A percentile compares a stretch with the other conserved stretches of the same genome.
phyloP scores from a whole-genome alignment of 768 basidiomycete species.

The Suillus ampliporus region DNA sequence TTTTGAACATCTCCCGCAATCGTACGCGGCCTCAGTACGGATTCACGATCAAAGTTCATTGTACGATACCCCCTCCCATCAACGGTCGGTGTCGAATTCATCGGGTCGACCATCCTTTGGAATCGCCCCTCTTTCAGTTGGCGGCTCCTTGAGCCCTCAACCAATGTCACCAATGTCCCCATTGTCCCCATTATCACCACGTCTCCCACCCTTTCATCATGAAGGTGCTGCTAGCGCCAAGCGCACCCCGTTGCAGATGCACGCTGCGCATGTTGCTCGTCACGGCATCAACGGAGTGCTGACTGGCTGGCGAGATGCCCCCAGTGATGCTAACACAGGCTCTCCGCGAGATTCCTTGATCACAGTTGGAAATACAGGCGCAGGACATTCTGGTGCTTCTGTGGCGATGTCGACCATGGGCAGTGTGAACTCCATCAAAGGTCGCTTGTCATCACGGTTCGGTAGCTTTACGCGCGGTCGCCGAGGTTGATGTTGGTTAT shows the following conservation, averaged over 20 bases:
- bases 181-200: slow-evolving; percentile 39
- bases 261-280: slow-evolving; percentile 79
- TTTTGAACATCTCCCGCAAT: slow-evolving; percentile 54
- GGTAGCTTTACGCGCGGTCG: slow-evolving; percentile 70
- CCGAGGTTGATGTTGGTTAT: slow-evolving; percentile 26
- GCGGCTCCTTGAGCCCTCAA: slow-evolving; percentile 51
- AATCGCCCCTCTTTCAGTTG: slow-evolving; percentile 56
- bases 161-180: slow-evolving; percentile 41
- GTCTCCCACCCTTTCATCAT: slow-evolving; percentile 5
- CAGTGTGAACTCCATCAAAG: slow-evolving; percentile 69
- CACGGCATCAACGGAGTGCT: slow-evolving; percentile 86
- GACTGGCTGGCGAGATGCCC: slow-evolving; percentile 70
- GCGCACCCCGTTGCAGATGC: slow-evolving; percentile 79
- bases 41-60: slow-evolving; percentile 53
- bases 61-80: slow-evolving; percentile 52
- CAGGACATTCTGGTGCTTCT: slow-evolving; percentile 57
- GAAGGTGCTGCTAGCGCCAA: slow-evolving; percentile 41
- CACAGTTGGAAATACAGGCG: slow-evolving; percentile 61
- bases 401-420: slow-evolving; percentile 68
- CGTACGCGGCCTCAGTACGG: slow-evolving; percentile 39
- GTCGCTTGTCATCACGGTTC: slow-evolving; percentile 70
- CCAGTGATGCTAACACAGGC: slow-evolving; percentile 47
- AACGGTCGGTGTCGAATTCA: slow-evolving; percentile 51
- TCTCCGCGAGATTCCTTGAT: slow-evolving; percentile 80
- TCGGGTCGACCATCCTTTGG: slow-evolving; percentile 52